Conservation (phyloP, 2,329 filamentous ascomycete genomes). For the Thelonectria olida region DNA sequence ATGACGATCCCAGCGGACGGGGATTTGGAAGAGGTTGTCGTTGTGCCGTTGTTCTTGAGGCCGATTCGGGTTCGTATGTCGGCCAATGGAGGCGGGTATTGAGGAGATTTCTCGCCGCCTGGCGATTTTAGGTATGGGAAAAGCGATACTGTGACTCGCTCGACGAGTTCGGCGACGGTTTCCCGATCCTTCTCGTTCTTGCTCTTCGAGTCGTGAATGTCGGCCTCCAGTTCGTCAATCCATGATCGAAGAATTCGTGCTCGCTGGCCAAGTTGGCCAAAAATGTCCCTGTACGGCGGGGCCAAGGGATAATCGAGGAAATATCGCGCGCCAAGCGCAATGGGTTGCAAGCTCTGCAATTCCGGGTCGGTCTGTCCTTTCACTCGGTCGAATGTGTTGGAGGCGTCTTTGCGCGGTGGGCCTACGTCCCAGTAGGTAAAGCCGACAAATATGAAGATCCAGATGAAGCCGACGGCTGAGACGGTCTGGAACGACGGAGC, state of each 20-base stretch:
- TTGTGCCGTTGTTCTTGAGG: constrained; percentile 19
- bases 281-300: constrained; percentile 42
- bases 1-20: constrained; percentile 47
- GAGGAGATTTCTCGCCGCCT: neutral
- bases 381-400: neutral
- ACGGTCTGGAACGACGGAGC: neutral
- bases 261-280: constrained; percentile 46
- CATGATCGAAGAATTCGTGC: constrained; percentile 27
- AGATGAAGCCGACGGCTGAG: neutral
- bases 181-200: neutral
- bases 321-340: constrained; percentile 29
- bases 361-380: neutral
- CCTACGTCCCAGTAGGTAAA: neutral
- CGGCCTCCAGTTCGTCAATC: constrained; percentile 24
- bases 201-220: neutral
- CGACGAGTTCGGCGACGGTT: constrained; percentile 19
- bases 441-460: neutral
- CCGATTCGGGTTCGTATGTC: constrained; percentile 23
- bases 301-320: constrained; percentile 42
- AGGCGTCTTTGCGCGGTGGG: neutral
- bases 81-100: constrained; percentile 25
- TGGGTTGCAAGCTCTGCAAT: constrained; percentile 5
- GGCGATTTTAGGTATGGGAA: constrained; percentile 40
- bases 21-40: neutral
- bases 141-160: constrained; percentile 9